Percentiles rank a stretch among this genome's conserved stretches.
Conservation (phyloP, 176 grass and related monocot species). For the Phragmites australis region DNA sequence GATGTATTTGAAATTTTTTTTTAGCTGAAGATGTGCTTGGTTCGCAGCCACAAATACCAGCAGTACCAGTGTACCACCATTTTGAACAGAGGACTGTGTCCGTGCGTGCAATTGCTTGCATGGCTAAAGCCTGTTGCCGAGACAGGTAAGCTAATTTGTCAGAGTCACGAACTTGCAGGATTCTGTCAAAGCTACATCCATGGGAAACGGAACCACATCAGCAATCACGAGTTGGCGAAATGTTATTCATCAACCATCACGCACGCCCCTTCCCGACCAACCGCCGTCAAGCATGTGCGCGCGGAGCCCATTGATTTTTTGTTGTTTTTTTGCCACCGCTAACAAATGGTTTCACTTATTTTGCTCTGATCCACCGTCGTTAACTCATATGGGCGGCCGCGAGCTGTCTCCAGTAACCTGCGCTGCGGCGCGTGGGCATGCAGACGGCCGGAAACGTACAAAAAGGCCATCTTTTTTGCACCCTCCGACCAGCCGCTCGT, state of each 20-base stretch:
- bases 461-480: not conserved
- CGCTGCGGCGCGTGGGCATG: not conserved
- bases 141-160: not conserved
- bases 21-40: too few species aligned
- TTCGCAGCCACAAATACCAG: not conserved
- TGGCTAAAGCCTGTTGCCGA: not conserved
- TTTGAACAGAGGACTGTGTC: not conserved
- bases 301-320: too few species aligned
- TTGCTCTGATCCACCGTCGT: too few species aligned
- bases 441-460: not conserved
- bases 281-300: conserved; percentile 11
- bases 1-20: too few species aligned
- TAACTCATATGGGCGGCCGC: too few species aligned
- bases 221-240: not conserved
- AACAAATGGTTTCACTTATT: too few species aligned
- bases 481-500: not conserved
- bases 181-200: not conserved
- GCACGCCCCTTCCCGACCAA: not conserved
- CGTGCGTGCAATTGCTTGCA: not conserved
- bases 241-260: not conserved
- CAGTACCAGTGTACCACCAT: too few species aligned
- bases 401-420: too few species aligned
- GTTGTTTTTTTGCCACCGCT: too few species aligned
- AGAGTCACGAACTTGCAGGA: not conserved
- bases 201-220: not conserved